These are phyloP conservation scores for Trichoderma simmonsii DNA, from an alignment of 2,329 filamentous ascomycete species.

Conservation along the genomic window DNA sequence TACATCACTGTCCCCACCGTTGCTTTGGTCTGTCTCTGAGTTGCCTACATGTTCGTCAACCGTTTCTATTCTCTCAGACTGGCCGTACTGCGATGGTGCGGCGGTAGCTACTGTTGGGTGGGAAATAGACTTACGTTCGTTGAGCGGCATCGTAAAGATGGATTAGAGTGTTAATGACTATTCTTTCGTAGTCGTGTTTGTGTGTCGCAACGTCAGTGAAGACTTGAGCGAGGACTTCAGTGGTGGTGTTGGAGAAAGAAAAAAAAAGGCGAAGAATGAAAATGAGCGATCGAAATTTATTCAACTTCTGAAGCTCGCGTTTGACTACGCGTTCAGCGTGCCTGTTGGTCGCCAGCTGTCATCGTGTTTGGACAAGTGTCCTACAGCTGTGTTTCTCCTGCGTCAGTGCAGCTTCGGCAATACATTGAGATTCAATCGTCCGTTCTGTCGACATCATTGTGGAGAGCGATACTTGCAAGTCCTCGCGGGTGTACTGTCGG, in stretches of 20 bases:
- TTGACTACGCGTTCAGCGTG: not conserved
- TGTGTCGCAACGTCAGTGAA: not conserved
- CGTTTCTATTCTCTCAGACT: not conserved
- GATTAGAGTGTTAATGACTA: not conserved
- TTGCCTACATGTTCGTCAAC: not conserved
- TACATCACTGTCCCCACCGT: not conserved
- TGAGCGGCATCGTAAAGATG: not conserved
- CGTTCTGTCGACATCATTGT: not conserved
- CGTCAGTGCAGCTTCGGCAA: not conserved
- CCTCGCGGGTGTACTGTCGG: not conserved
- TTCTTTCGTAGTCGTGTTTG: not conserved
- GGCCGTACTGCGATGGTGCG: not conserved
- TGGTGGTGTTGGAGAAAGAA: not conserved
- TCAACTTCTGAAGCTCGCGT: not conserved
- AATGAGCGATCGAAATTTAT: not conserved
- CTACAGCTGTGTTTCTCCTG: not conserved
- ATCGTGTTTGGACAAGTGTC: not conserved
- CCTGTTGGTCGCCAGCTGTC: not conserved
- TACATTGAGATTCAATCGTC: not conserved
- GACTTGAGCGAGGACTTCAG: not conserved
- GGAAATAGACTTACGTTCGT: not conserved
- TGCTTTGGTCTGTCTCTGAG: not conserved
- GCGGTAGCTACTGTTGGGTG: not conserved
- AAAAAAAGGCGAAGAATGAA: not conserved
- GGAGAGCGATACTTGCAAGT: not conserved